Evolutionary conservation across 768 basidiomycete genomes (phyloP).

Genomic region (Lentinula lateritia): DNA sequence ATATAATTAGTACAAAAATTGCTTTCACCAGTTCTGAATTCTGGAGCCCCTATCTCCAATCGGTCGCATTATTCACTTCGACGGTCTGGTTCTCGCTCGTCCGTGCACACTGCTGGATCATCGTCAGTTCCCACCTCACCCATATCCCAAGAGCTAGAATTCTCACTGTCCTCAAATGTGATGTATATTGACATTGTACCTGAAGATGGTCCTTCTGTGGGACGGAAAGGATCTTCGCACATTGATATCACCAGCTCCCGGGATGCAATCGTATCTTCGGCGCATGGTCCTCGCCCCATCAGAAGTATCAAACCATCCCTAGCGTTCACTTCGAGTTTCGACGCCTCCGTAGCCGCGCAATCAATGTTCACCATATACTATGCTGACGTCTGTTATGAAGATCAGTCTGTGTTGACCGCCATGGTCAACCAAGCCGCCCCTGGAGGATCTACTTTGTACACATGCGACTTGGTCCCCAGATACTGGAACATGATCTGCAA

Average conservation of each 20-base stretch:
- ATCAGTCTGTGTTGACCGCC: constrained; percentile 21
- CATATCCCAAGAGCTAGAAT: background rate
- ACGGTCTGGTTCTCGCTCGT: constrained; percentile 15
- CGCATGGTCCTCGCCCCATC: constrained; percentile 46
- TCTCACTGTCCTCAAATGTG: constrained; percentile 22
- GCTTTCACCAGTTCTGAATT: constrained; percentile 8
- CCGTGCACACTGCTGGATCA: constrained; percentile 24
- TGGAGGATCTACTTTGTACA: constrained; percentile 41
- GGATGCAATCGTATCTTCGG: constrained; percentile 28
- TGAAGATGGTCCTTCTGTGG: constrained; percentile 9
- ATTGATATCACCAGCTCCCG: constrained; percentile 8
- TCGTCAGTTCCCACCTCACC: constrained; percentile 8
- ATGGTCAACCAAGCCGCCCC: constrained; percentile 18
- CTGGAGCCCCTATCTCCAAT: constrained; percentile 2
- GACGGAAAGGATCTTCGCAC: constrained; percentile 12
- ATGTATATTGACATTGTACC: constrained; percentile 45
- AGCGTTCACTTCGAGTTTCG: constrained; percentile 45
- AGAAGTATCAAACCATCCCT: constrained; percentile 61
- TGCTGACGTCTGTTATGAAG: background rate
- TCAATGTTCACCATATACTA: background rate
- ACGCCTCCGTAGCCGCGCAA: constrained; percentile 35
- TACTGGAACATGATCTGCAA: constrained; percentile 60
- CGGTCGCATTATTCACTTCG: constrained; percentile 15
- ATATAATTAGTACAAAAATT: constrained; percentile 7
- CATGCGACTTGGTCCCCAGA: constrained; percentile 53